Base-by-base conservation (phyloP, 768 basidiomycete species). In the Russula compacta region DNA sequence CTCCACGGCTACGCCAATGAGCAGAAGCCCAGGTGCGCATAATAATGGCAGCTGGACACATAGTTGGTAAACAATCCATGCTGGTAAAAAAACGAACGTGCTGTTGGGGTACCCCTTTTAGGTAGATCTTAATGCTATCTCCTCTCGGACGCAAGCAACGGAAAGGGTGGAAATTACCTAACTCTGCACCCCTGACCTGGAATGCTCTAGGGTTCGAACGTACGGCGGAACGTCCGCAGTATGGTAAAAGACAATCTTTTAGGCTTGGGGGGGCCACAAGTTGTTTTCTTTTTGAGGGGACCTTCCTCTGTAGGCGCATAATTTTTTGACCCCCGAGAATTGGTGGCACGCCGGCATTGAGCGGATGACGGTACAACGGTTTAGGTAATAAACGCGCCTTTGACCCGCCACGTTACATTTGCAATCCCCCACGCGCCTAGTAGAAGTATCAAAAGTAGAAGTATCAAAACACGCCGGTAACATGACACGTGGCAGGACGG, bases 331-430 rank as follows among this genome's bases (percentile, higher is more conserved):
- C 44, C 54, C 56, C 38, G 51, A 58, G 56, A 47, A 48, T 14
- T 33, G 38, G 55, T 53, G 38, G 56, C 55, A 58, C 32, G 15
- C 51, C 40, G 56, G 56, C 51, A 49, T 53, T 40, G 32, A 52
- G 61, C 55, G 61, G 51, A 29, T 47, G 15, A 53, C 46, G 24
- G 50, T 55, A 21, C 50, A 40, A 33, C 21, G 50, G 33, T 53
- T 53, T 57, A 62, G 36, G 61, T 58, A 58, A 62, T 62, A 62
- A 48, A 53, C 36, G 56, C 51, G 51, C 52, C 49, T 61, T 57
- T 40, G 51, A 62, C 50, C 60, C 60, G 39, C 56, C 51, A 53
- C 51, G 33, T 52, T 40, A 48, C 61, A 53, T 62, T 62, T 62
- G 44, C 60, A 47, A 53, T 58, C 44, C 44, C 17, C 15, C 39